Conservation (phyloP, 306 rosid species). For the Vachellia collinsii region DNA sequence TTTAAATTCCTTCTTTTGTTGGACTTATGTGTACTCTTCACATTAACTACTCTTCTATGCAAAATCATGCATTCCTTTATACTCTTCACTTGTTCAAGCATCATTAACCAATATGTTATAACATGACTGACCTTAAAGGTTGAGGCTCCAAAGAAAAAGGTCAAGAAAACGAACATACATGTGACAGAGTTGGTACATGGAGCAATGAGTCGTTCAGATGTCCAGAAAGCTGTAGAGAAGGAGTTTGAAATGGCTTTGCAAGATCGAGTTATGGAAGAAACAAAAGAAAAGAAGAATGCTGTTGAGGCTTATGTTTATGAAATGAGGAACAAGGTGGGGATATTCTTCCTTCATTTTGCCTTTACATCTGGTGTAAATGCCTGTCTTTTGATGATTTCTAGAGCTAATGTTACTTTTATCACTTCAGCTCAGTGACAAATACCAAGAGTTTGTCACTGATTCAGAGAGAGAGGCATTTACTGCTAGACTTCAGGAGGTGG, state of each 20-base stretch:
- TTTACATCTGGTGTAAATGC: neutral
- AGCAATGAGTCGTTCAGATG: constrained; percentile 59
- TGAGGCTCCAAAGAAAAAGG: constrained; percentile 84
- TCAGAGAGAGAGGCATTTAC: constrained; percentile 67
- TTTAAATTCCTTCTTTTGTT: neutral
- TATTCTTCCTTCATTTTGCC: neutral
- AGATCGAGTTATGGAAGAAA: constrained; percentile 97
- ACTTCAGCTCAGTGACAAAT: constrained; percentile 78
- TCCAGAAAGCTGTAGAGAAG: constrained; percentile 84
- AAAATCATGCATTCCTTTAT: constrained; percentile 3
- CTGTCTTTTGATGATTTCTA: neutral
- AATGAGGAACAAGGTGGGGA: constrained; percentile 86
- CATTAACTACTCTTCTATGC: neutral
- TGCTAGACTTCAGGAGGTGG: constrained; percentile 80
- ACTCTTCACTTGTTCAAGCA: neutral
- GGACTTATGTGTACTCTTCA: neutral
- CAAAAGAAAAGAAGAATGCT: constrained; percentile 93
- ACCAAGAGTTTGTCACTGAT: constrained; percentile 70
- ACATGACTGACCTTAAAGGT: constrained; percentile 46
- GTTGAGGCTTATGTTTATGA: constrained; percentile 96
- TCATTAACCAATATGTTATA: neutral
- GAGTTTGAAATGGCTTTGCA: constrained; percentile 98
- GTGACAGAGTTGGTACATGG: constrained; percentile 78
- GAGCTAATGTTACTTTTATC: constrained; percentile 25
- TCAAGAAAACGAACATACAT: constrained; percentile 74